These are phyloP conservation scores for Hyaloscypha hepaticicola DNA, from an alignment of 495 filamentous ascomycete species.

Conservation along the genomic window DNA sequence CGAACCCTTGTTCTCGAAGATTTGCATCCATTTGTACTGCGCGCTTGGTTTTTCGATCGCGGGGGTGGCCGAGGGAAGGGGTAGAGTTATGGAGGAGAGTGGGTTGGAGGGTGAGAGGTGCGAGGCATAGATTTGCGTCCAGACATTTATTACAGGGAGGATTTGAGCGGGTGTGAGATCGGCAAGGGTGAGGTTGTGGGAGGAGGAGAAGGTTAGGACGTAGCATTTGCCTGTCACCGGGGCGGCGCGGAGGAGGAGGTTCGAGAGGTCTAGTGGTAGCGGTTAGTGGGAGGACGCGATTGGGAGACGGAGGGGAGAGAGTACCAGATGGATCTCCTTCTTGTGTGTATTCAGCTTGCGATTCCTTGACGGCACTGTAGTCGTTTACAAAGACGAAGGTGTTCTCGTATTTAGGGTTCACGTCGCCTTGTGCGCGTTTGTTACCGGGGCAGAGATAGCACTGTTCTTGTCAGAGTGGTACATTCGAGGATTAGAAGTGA, in stretches of 20 bases:
- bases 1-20: slow-evolving; percentile 97
- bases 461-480: slow-evolving; percentile 32
- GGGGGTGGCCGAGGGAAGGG: slow-evolving; percentile 44
- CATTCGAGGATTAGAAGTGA: not conserved
- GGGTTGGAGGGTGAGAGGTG: slow-evolving; percentile 75
- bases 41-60: slow-evolving; percentile 50
- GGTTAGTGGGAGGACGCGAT: not conserved
- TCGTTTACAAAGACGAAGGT: slow-evolving; percentile 98
- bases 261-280: slow-evolving; percentile 56
- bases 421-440: slow-evolving; percentile 82
- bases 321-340: slow-evolving; percentile 49
- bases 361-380: slow-evolving; percentile 94
- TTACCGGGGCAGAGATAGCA: slow-evolving; percentile 99
- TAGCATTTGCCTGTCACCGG: slow-evolving; percentile 96
- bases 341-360: slow-evolving; percentile 70
- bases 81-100: slow-evolving; percentile 37
- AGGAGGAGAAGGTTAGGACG: slow-evolving; percentile 88
- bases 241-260: slow-evolving; percentile 79
- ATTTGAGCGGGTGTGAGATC: slow-evolving; percentile 72
- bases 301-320: slow-evolving; percentile 26
- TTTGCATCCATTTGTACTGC: slow-evolving; percentile 97
- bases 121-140: slow-evolving; percentile 82
- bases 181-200: slow-evolving; percentile 88
- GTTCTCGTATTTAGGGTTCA: slow-evolving; percentile 79
- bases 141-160: slow-evolving; percentile 74